phyloP scores from a whole-genome alignment of 257 asterid species.

The Henckelia pumila region DNA sequence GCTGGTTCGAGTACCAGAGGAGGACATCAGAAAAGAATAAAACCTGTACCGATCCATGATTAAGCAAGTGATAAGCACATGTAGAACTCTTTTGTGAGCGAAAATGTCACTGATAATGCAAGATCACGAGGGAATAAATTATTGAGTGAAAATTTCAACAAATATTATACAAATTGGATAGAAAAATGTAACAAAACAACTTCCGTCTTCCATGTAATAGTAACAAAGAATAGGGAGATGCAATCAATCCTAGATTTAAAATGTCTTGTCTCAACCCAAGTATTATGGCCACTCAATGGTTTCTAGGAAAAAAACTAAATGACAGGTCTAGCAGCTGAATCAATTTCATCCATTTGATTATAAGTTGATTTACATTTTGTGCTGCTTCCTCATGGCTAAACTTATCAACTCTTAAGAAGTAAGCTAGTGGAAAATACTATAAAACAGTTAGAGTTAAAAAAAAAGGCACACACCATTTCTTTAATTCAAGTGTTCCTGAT shows the following conservation, averaged over 20 bases:
- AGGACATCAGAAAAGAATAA: constrained; percentile 20
- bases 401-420: neutral
- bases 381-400: neutral
- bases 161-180: too few species aligned
- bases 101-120: neutral
- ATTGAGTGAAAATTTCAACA: too few species aligned
- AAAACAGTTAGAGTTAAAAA: neutral
- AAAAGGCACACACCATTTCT: neutral
- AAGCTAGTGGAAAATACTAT: neutral
- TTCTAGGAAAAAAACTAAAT: neutral
- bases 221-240: too few species aligned
- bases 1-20: constrained; percentile 31
- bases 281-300: too few species aligned
- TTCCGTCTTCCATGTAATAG: too few species aligned
- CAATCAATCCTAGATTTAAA: too few species aligned
- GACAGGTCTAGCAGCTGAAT: neutral
- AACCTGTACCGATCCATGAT: constrained; percentile 11
- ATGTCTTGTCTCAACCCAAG: too few species aligned
- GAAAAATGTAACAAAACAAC: too few species aligned
- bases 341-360: neutral
- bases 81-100: neutral
- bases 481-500: too few species aligned
- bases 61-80: constrained; percentile 13
- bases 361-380: neutral
- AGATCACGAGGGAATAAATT: neutral